A percentile compares a stretch with the other conserved stretches of the same genome.
phyloP scores from a whole-genome alignment of 176 grass and related monocot genomes.

The Areca catechu region DNA sequence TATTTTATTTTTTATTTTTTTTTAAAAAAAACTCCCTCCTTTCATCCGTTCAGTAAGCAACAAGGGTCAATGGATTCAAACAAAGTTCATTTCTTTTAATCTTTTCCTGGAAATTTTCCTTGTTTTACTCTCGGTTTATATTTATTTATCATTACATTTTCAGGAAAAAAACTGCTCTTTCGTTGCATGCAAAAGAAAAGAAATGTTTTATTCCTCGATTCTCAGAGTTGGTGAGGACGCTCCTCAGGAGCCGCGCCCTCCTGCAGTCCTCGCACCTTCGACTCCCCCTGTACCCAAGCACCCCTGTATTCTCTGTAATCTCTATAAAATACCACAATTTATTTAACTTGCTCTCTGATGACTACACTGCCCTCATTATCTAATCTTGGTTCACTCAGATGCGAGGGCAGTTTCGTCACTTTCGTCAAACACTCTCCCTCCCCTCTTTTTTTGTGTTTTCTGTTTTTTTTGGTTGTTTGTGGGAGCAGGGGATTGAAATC shows the following conservation, averaged over 20 bases:
- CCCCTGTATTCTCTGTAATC: constrained; percentile 6
- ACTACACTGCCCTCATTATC: constrained; percentile 9
- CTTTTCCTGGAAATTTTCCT: too few species aligned
- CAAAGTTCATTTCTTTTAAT: too few species aligned
- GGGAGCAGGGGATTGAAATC: too few species aligned
- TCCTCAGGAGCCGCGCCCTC: constrained; percentile 25
- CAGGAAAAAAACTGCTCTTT: background rate
- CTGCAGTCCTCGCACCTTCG: constrained; percentile 27
- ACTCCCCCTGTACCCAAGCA: constrained; percentile 1
- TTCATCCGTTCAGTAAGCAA: too few species aligned
- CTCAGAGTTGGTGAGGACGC: constrained; percentile 30
- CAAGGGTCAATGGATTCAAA: too few species aligned
- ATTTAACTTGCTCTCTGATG: background rate
- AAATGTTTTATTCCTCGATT: background rate
- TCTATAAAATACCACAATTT: background rate
- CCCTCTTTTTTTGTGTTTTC: too few species aligned
- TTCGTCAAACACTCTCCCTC: constrained; percentile 4
- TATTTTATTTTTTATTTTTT: too few species aligned
- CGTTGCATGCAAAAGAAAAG: constrained; percentile 45
- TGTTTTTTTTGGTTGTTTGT: too few species aligned
- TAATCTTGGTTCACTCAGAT: background rate
- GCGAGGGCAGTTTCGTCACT: constrained; percentile 19
- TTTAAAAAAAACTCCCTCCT: too few species aligned
- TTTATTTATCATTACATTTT: too few species aligned
- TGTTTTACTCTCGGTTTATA: too few species aligned